Base-by-base conservation (phyloP, 352 stramenopile species). In the Aphanomyces invadans region DNA sequence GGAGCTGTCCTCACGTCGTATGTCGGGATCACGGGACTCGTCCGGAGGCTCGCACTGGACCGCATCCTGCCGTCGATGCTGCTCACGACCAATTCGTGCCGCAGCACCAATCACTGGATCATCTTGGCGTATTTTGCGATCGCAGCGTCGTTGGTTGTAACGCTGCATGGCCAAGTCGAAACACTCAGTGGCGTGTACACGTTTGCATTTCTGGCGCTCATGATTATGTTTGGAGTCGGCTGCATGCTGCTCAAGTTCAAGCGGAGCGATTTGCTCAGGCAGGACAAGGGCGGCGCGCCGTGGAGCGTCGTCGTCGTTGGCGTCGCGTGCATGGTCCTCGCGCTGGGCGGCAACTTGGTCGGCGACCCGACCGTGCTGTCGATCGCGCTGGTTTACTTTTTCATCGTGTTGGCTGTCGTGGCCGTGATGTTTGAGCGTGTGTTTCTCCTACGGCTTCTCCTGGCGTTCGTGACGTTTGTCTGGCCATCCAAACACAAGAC, bases 1-100 rank as follows among this genome's bases (percentile, higher is more conserved):
- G 88, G 87, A n/a, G 88, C 81, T 1, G 80, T 95, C 2, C 68
- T 96, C 38, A 96, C 88, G 0, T 85, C 86, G 19, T 96, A 92
- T 60, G 76, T 89, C 17, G 80, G 80, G 32, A 86, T 89, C 38
- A 83, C 73, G 56, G 80, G 63, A 25, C 44, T 70, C 25, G 75
- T 87, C 29, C 49, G 71, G 59, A 64, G 80, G 29, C 86, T 89
- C 76, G 76, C 75, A 19, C 69, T 80, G 72, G 78, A 87, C 52
- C 70, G 66, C 1, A 56, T 63, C 29, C 55, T 74, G 31, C 70
- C 68, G 4, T 38, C 31, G 11, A 69, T 74, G 10, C 64, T 74
- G 17, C 62, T 77, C 11, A 19, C 31, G 12, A 63, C 57, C 28
- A 81, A 81, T 62, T 33, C 39, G 4, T 81, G 72, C 62, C 62